Base-by-base conservation (phyloP, 2,329 filamentous ascomycete species). In the Alternaria hordeiaustralica region DNA sequence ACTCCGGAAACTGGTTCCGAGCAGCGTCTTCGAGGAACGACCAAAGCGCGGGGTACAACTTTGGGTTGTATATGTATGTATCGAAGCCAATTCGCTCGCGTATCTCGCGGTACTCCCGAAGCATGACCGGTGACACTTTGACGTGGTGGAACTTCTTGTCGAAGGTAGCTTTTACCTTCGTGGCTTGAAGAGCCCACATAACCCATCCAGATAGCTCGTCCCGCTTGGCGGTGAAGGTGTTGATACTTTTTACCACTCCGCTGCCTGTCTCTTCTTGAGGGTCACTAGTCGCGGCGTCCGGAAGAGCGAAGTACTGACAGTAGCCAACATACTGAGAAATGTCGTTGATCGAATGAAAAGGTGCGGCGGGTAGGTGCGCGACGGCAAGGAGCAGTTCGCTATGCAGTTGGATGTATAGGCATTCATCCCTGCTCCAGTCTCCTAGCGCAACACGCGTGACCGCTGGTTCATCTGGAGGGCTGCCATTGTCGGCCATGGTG, bases 151-250 rank as follows among this genome's bases (percentile, higher is more conserved):
- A 51, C 13, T 36, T 21, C 11, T 15, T 23, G 25, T 26, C n/a
- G 11, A 21, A 15, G 8, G 10, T 8, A 8, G 10, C 7, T n/a
- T 8, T 28, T 4, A 51, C 12, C 15, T 4, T 33, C 18, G 3
- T 51, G 12, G 30, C 18, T n/a, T 21, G 28, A n/a, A 53, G 8
- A 20, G 49, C 49, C 49, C 49, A 53, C 49, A 53, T 23, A 2
- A 53, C 28, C 12, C 8, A 33, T 53, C 49, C 49, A 11, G 49
- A 53, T 7, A 53, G 28, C 28, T 53, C 13, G 5, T 53, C 49
- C 2, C 49, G 49, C 28, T 53, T 53, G 18, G 15, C 28, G 0
- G 4, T n/a, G 28, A 53, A 53, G 49, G 28, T 10, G 2, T 23
- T n/a, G 12, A 51, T 2, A 5, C 12, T 2, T n/a, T 36, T 53